Evolutionary conservation across 2,329 filamentous ascomycete genomes (phyloP).

Genomic region (Fusarium tuaranense): DNA sequence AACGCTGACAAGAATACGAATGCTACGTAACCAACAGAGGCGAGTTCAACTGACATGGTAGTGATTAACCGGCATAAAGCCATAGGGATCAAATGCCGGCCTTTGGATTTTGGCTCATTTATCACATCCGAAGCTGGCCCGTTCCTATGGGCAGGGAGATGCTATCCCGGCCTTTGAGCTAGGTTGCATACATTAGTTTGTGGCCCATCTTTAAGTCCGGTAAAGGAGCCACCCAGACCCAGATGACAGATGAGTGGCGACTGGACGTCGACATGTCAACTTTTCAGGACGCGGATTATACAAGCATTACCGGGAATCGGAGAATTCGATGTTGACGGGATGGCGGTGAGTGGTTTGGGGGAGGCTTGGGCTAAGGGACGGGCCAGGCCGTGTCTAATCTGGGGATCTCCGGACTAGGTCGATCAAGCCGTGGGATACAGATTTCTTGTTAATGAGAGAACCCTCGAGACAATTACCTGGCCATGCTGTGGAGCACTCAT

Average conservation of each 20-base stretch:
- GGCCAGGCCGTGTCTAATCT: constrained; percentile 30
- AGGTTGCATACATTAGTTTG: background rate
- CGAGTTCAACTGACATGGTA: background rate
- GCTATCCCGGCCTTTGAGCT: background rate
- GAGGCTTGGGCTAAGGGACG: constrained; percentile 23
- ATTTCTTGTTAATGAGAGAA: background rate
- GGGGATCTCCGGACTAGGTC: background rate
- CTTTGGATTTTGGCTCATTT: background rate
- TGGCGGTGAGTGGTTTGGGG: constrained; percentile 29
- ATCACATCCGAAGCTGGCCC: background rate
- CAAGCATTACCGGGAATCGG: background rate
- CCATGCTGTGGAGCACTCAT: background rate
- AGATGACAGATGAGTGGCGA: background rate
- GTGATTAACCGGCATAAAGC: background rate
- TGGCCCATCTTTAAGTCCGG: background rate
- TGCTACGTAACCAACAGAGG: background rate
- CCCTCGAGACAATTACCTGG: background rate
- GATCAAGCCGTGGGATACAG: background rate
- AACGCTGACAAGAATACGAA: background rate
- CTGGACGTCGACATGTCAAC: background rate
- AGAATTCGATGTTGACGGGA: constrained; percentile 4
- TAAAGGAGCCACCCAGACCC: background rate
- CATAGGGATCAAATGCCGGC: background rate
- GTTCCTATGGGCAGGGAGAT: background rate
- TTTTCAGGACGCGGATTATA: background rate